Base-by-base conservation (phyloP, 345 rosid species). In the Citrus inodora region DNA sequence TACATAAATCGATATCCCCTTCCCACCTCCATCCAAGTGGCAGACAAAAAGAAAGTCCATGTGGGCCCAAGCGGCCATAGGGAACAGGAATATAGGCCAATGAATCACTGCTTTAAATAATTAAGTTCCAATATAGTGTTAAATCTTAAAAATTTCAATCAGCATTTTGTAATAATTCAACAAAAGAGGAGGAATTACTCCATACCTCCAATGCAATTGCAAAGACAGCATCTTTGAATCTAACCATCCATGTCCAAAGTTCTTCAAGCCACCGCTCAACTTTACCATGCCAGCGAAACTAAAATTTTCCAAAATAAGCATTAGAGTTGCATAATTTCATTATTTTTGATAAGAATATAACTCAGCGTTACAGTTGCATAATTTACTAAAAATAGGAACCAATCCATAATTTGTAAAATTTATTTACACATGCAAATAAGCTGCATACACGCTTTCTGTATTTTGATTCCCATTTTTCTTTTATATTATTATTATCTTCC, bases 161-260 rank as follows among this genome's bases (percentile, higher is more conserved):
- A 35, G 16, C 58, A 30, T 2, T 25, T 32, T 11, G 30, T n/a
- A 1, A 76, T 17, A 58, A 46, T 33, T 55, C 48, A 67, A 64
- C 32, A 19, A 30, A 25, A 70, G 13, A 17, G 30, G 27, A 51
- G 7, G 7, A 63, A 9, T 74, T 27, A 60, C 33, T 13, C 5
- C 25, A 59, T 90, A 94, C 99, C 95, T 91, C 95, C 80, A 92
- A 70, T 40, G 91, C 91, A 76, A 85, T 80, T 32, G 89, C 80
- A 82, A 89, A 87, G 37, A 91, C 90, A 60, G 79, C 67, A 83
- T 92, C 97, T 82, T 94, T 96, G 87, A 92, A 91, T 85, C 90
- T 89, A 78, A 87, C 81, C 91, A 91, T 88, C 94, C 93, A 91
- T 70, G 84, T 75, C 98, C 98, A 96, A 79, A 96, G 85, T 79